Conservation (phyloP, 2,329 filamentous ascomycete genomes). For the Exophiala xenobiotica region DNA sequence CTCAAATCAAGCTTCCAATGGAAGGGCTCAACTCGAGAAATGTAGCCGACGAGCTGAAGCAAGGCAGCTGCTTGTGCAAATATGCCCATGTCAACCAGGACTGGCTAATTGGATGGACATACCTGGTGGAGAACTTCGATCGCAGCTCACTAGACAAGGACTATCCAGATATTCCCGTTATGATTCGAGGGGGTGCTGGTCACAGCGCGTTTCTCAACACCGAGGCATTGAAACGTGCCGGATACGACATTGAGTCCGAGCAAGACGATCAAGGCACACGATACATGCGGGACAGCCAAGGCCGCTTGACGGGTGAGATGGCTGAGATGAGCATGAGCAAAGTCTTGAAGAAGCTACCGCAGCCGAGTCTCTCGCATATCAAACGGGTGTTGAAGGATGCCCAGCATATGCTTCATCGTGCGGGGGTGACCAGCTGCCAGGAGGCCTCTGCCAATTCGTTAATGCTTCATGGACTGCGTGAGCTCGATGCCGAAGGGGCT, state of each 20-base stretch:
- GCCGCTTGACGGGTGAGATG: constrained; percentile 34
- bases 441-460: constrained; percentile 35
- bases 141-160: constrained; percentile 30
- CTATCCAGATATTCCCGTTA: constrained; percentile 34
- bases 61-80: constrained; percentile 5
- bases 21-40: constrained; percentile 28
- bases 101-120: constrained; percentile 30
- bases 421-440: constrained; percentile 35
- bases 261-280: constrained; percentile 29
- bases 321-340: constrained; percentile 31
- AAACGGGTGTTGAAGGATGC: constrained; percentile 31
- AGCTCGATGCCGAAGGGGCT: constrained; percentile 30
- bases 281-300: constrained; percentile 30
- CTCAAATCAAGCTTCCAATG: constrained; percentile 30
- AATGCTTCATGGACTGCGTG: constrained; percentile 30
- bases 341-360: constrained; percentile 26
- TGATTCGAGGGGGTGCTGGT: constrained; percentile 32
- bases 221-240: constrained; percentile 28
- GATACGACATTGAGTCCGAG: constrained; percentile 28
- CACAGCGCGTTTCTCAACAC: constrained; percentile 34
- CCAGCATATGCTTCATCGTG: constrained; percentile 30
- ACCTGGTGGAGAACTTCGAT: constrained; percentile 26
- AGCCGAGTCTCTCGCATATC: constrained; percentile 28
- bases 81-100: constrained; percentile 17
- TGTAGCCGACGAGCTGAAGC: constrained; percentile 16